Base-by-base conservation (phyloP, 2,329 filamentous ascomycete species). In the Chaetomiaceae sp. region DNA sequence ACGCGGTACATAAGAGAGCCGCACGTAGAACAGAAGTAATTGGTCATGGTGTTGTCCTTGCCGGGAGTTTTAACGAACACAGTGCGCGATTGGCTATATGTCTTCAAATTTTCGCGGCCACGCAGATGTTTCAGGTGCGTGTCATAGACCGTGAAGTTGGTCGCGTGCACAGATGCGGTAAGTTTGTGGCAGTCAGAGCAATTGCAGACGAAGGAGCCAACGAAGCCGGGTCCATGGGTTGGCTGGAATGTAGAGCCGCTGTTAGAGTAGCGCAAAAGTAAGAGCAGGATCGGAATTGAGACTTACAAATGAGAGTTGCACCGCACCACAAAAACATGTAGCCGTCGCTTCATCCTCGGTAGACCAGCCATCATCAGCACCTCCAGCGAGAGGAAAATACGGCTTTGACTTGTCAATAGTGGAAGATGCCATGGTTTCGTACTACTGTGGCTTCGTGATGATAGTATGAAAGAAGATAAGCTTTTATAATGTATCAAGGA, bases 1-100 rank as follows among this genome's bases (percentile, higher is more conserved):
- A 30, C 37, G 15, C 37, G 37, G 22, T 39, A 39, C 37, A 39
- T 39, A 15, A 39, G 37, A 22, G 37, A 29, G n/a, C 37, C 37
- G 26, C 37, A 39, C 22, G 15, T 14, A 4, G 8, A n/a, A 15
- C 37, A 39, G 37, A 39, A 39, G 17, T 29, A 18, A 17, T 39
- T 39, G 22, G 37, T 39, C 37, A 39, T 39, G 15, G 18, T 4
- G 14, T 18, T 15, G 1, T 24, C 37, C 3, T 22, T 29, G 3
- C n/a, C 15, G n/a, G n/a, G n/a, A n/a, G n/a, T n/a, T n/a, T n/a
- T n/a, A n/a, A n/a, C n/a, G n/a, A n/a, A n/a, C n/a, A 39, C 12
- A 6, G 22, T 27, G 22, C 17, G 26, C 26, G 26, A 27, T 11
- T 27, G 26, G 26, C 7, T 11, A 11, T 7, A 27, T 6, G 11